phyloP scores from a whole-genome alignment of 1,284 basidiomycete species.

The Moesziomyces parantarcticus region DNA sequence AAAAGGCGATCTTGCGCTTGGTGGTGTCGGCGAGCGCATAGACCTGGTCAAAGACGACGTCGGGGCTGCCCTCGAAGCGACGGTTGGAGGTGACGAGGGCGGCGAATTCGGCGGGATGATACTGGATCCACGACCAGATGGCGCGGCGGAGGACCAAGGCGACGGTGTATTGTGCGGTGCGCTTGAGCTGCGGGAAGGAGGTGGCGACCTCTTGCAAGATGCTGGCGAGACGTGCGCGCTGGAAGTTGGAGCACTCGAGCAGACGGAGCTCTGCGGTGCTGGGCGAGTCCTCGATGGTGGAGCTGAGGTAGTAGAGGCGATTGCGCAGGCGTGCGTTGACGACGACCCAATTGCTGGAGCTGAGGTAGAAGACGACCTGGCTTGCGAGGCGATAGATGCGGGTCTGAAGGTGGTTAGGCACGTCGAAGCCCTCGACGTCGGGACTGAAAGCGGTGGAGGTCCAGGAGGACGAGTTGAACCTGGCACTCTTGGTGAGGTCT shows the following conservation, averaged over 20 bases:
- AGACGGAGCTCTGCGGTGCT: slow-evolving; percentile 81
- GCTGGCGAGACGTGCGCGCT: slow-evolving; percentile 65
- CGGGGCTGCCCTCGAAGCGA: slow-evolving; percentile 65
- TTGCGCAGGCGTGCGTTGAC: slow-evolving; percentile 79
- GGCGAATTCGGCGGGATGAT: slow-evolving; percentile 83
- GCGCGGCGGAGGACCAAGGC: slow-evolving; percentile 81
- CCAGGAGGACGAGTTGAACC: slow-evolving; percentile 53
- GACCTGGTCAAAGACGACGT: slow-evolving; percentile 66
- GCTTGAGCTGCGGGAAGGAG: slow-evolving; percentile 84
- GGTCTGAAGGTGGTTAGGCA: slow-evolving; percentile 36
- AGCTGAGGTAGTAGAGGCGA: slow-evolving; percentile 77
- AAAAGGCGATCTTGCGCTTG: slow-evolving; percentile 75
- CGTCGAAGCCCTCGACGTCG: slow-evolving; percentile 42
- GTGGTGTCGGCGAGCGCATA: slow-evolving; percentile 68
- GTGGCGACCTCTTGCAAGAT: slow-evolving; percentile 77
- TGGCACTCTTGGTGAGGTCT: slow-evolving; percentile 10
- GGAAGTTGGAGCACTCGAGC: slow-evolving; percentile 71
- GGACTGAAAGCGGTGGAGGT: slow-evolving; percentile 30
- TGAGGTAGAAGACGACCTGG: slow-evolving; percentile 85
- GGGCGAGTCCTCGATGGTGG: slow-evolving; percentile 69
- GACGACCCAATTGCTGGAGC: slow-evolving; percentile 87
- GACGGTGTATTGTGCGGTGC: slow-evolving; percentile 78
- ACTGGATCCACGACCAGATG: slow-evolving; percentile 91
- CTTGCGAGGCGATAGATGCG: slow-evolving; percentile 71
- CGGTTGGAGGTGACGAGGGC: slow-evolving; percentile 73